Evolutionary conservation across 129 eudicot species (phyloP).

Genomic region (Lactuca saligna): DNA sequence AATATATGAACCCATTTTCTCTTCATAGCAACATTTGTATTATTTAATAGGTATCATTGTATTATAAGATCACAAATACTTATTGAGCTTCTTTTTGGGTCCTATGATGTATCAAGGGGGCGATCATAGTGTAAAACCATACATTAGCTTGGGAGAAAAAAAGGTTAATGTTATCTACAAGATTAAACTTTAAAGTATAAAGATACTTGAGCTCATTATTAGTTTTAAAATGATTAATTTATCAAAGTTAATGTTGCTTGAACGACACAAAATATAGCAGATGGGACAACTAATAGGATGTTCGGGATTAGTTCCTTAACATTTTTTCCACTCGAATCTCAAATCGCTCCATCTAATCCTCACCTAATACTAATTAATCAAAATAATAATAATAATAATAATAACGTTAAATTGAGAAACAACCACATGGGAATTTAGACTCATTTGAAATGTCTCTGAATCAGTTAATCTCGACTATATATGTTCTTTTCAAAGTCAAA

Average conservation of each 20-base stretch:
- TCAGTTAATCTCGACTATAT: conserved; percentile 32
- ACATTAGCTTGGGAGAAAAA: not conserved
- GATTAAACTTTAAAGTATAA: not conserved
- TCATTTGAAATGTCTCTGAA: conserved; percentile 31
- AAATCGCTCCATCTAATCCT: conserved; percentile 54
- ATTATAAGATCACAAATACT: not conserved
- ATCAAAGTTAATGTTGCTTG: conserved; percentile 5
- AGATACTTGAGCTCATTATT: conserved; percentile 2
- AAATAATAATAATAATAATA: conserved; percentile 27
- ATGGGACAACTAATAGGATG: conserved; percentile 21
- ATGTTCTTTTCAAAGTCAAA: conserved; percentile 12
- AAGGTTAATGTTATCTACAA: not conserved
- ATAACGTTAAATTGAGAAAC: conserved; percentile 37
- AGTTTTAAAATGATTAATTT: not conserved
- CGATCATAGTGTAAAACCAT: too few species aligned
- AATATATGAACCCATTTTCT: conserved; percentile 41
- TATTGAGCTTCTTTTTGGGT: too few species aligned
- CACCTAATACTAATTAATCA: conserved; percentile 59
- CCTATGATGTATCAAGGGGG: too few species aligned
- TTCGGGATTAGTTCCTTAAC: conserved; percentile 21
- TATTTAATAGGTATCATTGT: not conserved
- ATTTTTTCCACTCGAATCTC: conserved; percentile 20
- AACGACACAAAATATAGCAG: conserved; percentile 11
- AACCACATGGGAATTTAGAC: conserved; percentile 40
- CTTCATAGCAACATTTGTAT: conserved; percentile 9